A percentile compares a stretch with the other conserved stretches of the same genome.
These are phyloP conservation scores for Gigaspora rosea DNA, from an alignment of 192 early-diverging fungal species.

Conservation along the genomic window DNA sequence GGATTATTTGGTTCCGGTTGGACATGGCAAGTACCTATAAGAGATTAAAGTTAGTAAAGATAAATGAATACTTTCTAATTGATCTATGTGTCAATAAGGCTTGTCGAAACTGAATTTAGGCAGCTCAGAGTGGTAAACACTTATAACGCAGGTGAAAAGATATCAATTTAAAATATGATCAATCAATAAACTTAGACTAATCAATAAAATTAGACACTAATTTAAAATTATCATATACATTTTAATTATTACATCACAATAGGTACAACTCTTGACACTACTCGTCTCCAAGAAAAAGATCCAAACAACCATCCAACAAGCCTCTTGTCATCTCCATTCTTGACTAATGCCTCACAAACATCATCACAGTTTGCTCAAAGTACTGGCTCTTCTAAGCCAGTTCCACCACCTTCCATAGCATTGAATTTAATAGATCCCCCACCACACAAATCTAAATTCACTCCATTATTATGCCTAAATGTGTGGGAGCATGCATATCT, in stretches of 20 bases:
- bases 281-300: constrained; percentile 23
- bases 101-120: constrained; percentile 14
- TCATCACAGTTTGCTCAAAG: neutral
- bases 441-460: constrained; percentile 32
- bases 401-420: constrained; percentile 44
- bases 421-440: constrained; percentile 22
- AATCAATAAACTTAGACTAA: neutral
- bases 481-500: constrained; percentile 53
- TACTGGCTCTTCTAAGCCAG: neutral
- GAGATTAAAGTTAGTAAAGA: neutral
- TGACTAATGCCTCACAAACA: neutral
- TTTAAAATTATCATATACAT: neutral
- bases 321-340: neutral
- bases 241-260: neutral
- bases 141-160: constrained; percentile 46
- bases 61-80: neutral
- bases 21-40: constrained; percentile 41
- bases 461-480: constrained; percentile 42
- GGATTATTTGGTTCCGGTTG: constrained; percentile 50
- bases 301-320: constrained; percentile 16
- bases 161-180: neutral
- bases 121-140: constrained; percentile 38
- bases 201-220: no score
- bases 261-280: constrained; percentile 24
- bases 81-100: constrained; percentile 6